phyloP scores from a whole-genome alignment of 2,329 filamentous ascomycete species.

The Chaetothyriales sp. region DNA sequence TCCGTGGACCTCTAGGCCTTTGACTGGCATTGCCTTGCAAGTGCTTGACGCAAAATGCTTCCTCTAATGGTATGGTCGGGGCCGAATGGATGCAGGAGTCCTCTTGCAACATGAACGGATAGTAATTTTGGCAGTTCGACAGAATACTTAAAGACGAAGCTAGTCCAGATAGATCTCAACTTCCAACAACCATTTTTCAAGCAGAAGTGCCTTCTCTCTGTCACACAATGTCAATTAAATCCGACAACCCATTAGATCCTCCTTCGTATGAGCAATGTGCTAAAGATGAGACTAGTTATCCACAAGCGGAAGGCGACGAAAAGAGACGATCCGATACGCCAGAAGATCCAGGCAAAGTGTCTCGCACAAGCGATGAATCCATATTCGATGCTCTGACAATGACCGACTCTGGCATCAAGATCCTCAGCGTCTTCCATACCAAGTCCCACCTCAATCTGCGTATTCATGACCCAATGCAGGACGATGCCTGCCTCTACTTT shows the following conservation, averaged over 20 bases:
- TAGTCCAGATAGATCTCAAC: too few species aligned
- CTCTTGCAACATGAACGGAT: too few species aligned
- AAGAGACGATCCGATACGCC: background rate
- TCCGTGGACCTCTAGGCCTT: too few species aligned
- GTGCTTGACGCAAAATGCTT: too few species aligned
- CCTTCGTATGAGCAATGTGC: background rate
- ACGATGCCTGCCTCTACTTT: constrained; percentile 1
- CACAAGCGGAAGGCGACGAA: background rate
- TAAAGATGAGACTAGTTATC: background rate
- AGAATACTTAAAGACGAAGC: too few species aligned
- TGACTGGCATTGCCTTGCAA: too few species aligned
- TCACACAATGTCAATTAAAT: background rate
- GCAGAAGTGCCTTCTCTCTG: background rate
- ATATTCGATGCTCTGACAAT: background rate
- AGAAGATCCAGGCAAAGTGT: too few species aligned
- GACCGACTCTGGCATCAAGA: background rate
- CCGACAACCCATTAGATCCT: background rate
- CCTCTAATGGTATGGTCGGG: too few species aligned
- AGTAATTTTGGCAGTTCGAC: too few species aligned
- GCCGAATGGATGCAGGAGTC: too few species aligned
- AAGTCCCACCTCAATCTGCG: constrained; percentile 3
- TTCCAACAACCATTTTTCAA: too few species aligned
- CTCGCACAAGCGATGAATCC: background rate
- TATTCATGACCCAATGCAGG: background rate
- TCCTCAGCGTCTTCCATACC: constrained; percentile 2